Conservation (phyloP, 2,329 filamentous ascomycete genomes). For the Nigrospora oryzae region DNA sequence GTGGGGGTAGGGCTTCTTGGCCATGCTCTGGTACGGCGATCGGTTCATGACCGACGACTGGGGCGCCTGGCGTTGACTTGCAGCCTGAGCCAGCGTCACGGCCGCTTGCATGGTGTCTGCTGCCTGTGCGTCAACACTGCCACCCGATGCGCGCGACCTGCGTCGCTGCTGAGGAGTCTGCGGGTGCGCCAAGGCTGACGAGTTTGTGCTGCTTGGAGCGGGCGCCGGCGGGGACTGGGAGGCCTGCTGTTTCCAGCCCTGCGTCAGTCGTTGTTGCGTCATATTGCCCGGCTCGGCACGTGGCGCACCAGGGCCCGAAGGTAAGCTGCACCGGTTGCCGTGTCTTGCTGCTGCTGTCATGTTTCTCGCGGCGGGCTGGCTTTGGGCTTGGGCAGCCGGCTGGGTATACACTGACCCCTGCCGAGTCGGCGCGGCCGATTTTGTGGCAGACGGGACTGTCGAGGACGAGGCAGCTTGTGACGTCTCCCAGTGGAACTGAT, state of each 20-base stretch:
- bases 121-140: constrained; percentile 9
- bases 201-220: constrained; percentile 7
- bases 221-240: constrained; percentile 9
- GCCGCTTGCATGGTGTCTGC: constrained; percentile 11
- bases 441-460: constrained; percentile 9
- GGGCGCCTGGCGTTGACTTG: constrained; percentile 13
- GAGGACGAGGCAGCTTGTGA: constrained; percentile 1
- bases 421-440: constrained; percentile 6
- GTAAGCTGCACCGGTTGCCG: constrained; percentile 1
- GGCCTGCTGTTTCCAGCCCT: neutral
- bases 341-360: neutral
- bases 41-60: constrained; percentile 19
- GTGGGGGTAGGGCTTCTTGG: constrained; percentile 5
- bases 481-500: neutral
- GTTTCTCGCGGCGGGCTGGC: constrained; percentile 1
- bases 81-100: constrained; percentile 13
- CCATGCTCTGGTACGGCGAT: constrained; percentile 16
- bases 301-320: neutral
- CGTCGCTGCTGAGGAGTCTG: constrained; percentile 13
- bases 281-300: neutral
- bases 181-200: constrained; percentile 11
- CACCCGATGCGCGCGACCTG: constrained; percentile 11
- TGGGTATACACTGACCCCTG: neutral
- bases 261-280: neutral
- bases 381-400: constrained; percentile 1